Percentiles rank a stretch among this genome's conserved stretches.
Conservation (phyloP, 495 filamentous ascomycete genomes). For the Aspergillus baeticus region DNA sequence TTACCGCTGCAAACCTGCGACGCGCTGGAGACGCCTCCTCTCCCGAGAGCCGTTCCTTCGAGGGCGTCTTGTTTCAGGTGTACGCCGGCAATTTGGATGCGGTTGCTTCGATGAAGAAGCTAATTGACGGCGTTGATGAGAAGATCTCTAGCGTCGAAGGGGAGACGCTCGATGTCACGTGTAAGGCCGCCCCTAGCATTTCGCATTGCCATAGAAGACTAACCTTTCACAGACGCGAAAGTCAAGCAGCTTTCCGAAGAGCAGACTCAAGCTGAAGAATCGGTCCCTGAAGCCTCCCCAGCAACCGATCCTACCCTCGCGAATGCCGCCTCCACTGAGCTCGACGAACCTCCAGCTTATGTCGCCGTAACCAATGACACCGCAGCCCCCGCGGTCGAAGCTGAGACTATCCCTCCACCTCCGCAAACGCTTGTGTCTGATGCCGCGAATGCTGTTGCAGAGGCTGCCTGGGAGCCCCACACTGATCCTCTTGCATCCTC, state of each 20-base stretch:
- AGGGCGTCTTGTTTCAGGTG: slow-evolving; percentile 82
- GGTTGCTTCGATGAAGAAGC: slow-evolving; percentile 77
- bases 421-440: slow-evolving; percentile 56
- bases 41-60: slow-evolving; percentile 78
- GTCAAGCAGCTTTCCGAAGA: slow-evolving; percentile 60
- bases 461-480: slow-evolving; percentile 64
- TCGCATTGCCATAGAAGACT: slow-evolving; percentile 7
- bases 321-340: slow-evolving; percentile 75
- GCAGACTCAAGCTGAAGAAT: slow-evolving; percentile 28
- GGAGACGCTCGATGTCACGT: slow-evolving; percentile 67
- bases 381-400: slow-evolving; percentile 23
- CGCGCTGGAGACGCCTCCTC: slow-evolving; percentile 63
- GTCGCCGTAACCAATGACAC: slow-evolving; percentile 17
- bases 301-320: slow-evolving; percentile 73
- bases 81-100: slow-evolving; percentile 84
- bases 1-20: slow-evolving; percentile 71
- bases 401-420: slow-evolving; percentile 40
- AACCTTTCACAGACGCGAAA: slow-evolving; percentile 55
- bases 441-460: slow-evolving; percentile 67
- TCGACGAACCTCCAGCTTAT: slow-evolving; percentile 46
- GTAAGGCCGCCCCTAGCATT: slow-evolving; percentile 51
- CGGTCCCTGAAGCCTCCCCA: slow-evolving; percentile 33
- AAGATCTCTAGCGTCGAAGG: slow-evolving; percentile 63
- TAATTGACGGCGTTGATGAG: slow-evolving; percentile 80
- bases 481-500: slow-evolving; percentile 39